Percentiles rank a stretch among this genome's conserved stretches.
These are phyloP conservation scores for Dicorynia guianensis DNA, from an alignment of 306 rosid genomes.

Conservation along the genomic window DNA sequence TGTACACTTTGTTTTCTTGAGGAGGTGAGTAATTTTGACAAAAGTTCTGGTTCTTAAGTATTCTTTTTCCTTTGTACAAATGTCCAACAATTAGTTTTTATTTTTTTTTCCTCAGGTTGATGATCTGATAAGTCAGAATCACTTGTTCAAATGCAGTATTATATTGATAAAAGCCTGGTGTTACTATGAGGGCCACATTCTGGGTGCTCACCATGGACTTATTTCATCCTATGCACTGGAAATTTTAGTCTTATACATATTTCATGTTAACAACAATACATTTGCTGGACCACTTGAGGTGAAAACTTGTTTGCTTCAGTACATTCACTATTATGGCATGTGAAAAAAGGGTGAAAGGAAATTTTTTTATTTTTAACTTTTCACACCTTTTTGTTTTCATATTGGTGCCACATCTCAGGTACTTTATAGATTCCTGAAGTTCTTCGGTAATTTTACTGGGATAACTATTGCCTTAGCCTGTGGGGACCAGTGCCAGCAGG, in stretches of 20 bases:
- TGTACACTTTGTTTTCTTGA: constrained; percentile 86
- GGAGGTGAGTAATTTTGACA: constrained; percentile 57
- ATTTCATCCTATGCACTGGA: constrained; percentile 87
- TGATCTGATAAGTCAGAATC: constrained; percentile 58
- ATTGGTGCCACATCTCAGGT: constrained; percentile 56
- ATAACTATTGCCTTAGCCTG: constrained; percentile 79
- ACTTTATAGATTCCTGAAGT: constrained; percentile 77
- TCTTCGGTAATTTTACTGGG: constrained; percentile 94
- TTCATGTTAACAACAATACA: constrained; percentile 62
- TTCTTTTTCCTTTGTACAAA: background rate
- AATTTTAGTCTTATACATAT: constrained; percentile 78
- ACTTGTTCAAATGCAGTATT: constrained; percentile 81
- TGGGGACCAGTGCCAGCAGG: constrained; percentile 79
- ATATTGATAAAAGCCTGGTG: constrained; percentile 97
- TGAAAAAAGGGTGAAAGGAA: background rate
- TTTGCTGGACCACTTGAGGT: constrained; percentile 96
- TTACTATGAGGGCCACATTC: constrained; percentile 80
- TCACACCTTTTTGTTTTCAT: background rate
- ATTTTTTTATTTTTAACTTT: background rate
- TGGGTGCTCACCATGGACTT: constrained; percentile 89
- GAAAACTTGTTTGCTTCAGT: constrained; percentile 27
- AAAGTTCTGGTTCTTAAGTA: constrained; percentile 8
- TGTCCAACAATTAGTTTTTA: constrained; percentile 32
- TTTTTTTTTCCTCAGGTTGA: constrained; percentile 64
- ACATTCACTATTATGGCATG: constrained; percentile 22